A percentile compares a stretch with the other conserved stretches of the same genome.
Evolutionary conservation across 441 rosid genomes (phyloP).

Genomic region (Pelargonium fulgidum): DNA sequence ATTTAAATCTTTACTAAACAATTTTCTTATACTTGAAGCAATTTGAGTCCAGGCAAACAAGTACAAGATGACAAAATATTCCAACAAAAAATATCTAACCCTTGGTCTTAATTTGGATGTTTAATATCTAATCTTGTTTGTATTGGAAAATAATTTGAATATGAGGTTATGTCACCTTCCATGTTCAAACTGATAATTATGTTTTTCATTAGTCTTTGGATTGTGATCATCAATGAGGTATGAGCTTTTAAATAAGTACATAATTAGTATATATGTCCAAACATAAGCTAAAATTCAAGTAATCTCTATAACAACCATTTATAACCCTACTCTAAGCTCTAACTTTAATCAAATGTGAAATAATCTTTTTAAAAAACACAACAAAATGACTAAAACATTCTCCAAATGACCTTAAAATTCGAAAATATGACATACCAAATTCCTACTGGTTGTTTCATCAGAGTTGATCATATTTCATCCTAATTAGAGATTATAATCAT

Average conservation of each 20-base stretch:
- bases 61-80: neutral
- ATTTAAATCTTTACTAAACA: neutral
- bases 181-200: neutral
- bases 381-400: too few relatives aligned
- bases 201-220: neutral
- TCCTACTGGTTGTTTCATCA: too few relatives aligned
- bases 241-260: neutral
- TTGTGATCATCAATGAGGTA: constrained; percentile 4
- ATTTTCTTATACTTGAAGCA: neutral
- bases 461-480: too few relatives aligned
- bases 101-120: constrained; percentile 3
- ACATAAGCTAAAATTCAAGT: too few relatives aligned
- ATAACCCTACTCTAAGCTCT: too few relatives aligned
- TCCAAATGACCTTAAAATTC: too few relatives aligned
- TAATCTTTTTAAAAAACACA: too few relatives aligned
- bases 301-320: too few relatives aligned
- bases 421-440: too few relatives aligned
- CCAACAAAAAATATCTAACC: neutral
- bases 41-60: neutral
- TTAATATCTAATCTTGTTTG: neutral
- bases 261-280: too few relatives aligned
- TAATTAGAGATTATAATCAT: too few relatives aligned
- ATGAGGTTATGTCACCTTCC: constrained; percentile 1
- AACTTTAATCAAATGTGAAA: too few relatives aligned
- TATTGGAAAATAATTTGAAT: neutral